Conservation (phyloP, 2,329 filamentous ascomycete genomes). For the Thelonectria blattea region DNA sequence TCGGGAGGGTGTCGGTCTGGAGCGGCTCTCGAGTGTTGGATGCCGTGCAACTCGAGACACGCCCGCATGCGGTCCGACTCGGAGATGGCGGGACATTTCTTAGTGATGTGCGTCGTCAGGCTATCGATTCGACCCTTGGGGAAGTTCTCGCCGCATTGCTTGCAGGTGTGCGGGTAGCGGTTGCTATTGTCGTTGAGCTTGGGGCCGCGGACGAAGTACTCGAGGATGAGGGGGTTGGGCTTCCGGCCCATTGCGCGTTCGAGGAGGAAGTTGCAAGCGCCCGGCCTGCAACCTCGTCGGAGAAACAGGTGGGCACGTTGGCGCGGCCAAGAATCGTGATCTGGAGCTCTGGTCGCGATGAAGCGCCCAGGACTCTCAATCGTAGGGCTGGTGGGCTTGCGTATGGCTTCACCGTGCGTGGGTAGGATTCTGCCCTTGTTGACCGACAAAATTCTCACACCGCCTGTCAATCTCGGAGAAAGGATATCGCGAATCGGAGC, state of each 20-base stretch:
- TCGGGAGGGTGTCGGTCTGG: slow-evolving; percentile 40
- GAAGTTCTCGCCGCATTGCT: slow-evolving; percentile 85
- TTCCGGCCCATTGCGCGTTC: slow-evolving; percentile 73
- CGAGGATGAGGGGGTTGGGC: slow-evolving; percentile 82
- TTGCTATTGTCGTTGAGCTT: slow-evolving; percentile 92
- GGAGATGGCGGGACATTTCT: slow-evolving; percentile 82
- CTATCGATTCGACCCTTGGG: slow-evolving; percentile 88
- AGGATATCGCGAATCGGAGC: slow-evolving; percentile 30
- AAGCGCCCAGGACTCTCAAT: slow-evolving; percentile 15
- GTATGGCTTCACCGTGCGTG: slow-evolving; percentile 35
- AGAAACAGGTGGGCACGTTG: slow-evolving; percentile 26
- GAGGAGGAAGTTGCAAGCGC: slow-evolving; percentile 34
- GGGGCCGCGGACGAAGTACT: slow-evolving; percentile 85
- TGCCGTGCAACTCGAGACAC: slow-evolving; percentile 73
- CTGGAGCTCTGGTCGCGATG: slow-evolving; percentile 23
- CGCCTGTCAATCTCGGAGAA: slow-evolving; percentile 39
- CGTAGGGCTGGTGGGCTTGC: slow-evolving; percentile 31
- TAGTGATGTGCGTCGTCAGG: slow-evolving; percentile 80
- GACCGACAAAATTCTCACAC: slow-evolving; percentile 52
- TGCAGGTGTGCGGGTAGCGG: slow-evolving; percentile 90
- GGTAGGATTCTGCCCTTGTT: slow-evolving; percentile 47
- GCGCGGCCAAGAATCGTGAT: slow-evolving; percentile 26
- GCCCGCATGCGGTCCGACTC: slow-evolving; percentile 78
- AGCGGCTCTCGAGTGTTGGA: slow-evolving; percentile 57
- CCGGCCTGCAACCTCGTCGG: slow-evolving; percentile 34